phyloP scores from a whole-genome alignment of 2,329 filamentous ascomycete genomes.

The Colletotrichum sp. region DNA sequence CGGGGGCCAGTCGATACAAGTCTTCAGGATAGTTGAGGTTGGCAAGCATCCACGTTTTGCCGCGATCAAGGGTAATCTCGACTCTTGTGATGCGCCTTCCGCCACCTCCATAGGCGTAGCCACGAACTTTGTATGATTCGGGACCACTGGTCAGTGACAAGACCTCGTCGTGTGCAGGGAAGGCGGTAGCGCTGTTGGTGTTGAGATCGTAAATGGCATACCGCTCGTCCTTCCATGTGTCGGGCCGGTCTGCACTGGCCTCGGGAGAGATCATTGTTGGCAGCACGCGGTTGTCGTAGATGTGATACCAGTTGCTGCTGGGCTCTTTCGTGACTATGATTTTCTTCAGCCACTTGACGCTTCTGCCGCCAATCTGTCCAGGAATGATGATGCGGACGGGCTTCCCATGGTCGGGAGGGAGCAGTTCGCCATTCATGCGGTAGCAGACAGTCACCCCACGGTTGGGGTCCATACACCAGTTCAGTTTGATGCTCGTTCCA shows the following conservation, averaged over 20 bases:
- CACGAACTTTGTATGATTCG: slow-evolving; percentile 67
- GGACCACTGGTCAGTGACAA: slow-evolving; percentile 48
- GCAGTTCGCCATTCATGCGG: slow-evolving; percentile 85
- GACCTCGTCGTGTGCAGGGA: slow-evolving; percentile 78
- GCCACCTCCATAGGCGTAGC: slow-evolving; percentile 89
- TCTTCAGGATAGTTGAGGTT: slow-evolving; percentile 86
- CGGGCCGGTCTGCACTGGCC: slow-evolving; percentile 72
- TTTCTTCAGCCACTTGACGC: slow-evolving; percentile 90
- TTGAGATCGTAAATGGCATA: slow-evolving; percentile 95
- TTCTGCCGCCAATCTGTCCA: slow-evolving; percentile 89
- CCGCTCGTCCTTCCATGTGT: slow-evolving; percentile 86
- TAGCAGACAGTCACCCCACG: slow-evolving; percentile 86
- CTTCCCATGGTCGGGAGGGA: slow-evolving; percentile 85
- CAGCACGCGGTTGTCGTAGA: slow-evolving; percentile 89
- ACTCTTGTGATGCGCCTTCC: slow-evolving; percentile 83
- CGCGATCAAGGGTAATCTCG: slow-evolving; percentile 83
- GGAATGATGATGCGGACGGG: slow-evolving; percentile 85
- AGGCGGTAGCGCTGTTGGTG: slow-evolving; percentile 82
- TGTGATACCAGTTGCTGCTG: slow-evolving; percentile 94
- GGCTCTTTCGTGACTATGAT: slow-evolving; percentile 79
- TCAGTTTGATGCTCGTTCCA: slow-evolving; percentile 85
- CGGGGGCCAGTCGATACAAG: slow-evolving; percentile 70
- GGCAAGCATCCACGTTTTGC: slow-evolving; percentile 79
- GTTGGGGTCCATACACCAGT: slow-evolving; percentile 85
- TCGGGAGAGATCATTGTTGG: slow-evolving; percentile 88